Base-by-base conservation (phyloP, 805 yeast genomes). In the Kodamaea sagamina region DNA sequence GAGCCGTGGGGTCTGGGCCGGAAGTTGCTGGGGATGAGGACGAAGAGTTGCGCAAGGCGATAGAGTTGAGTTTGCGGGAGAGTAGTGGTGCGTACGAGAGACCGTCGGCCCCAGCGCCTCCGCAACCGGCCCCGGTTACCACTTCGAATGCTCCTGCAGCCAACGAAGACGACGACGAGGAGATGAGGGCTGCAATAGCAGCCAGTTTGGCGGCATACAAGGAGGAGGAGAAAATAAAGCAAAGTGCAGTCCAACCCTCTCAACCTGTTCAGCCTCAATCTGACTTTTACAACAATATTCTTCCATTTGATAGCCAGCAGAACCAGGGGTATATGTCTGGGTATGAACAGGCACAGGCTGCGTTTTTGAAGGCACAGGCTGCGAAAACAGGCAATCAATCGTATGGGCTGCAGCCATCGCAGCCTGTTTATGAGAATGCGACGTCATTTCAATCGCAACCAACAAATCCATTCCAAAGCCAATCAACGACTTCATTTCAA, bases 141-240 rank as follows among this genome's bases (percentile, higher is more conserved):
- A 58, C 28, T 37, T 13, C 48, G 9, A 32, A 39, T 38, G 25
- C 52, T 32, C 27, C 40, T 5, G 32, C 46, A 4, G 46, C 53
- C 3, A 58, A 79, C 2, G 89, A 85, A 13, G 86, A 84, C 12
- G 96, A 89, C 56, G 76, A 71, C 35, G 92, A 84, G 28, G 96
- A 89, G 27, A 78, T 92, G 81, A 86, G 82, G 59, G 95, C 93
- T 0, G 99, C 98, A 0, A 92, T 93, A 45, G 96, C 86, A 11
- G 96, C 96, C 0, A 88, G 96, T 62, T 71, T 93, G 48, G 75
- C 74, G 41, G 97, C 90, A 46, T 73, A 85, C 58, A 78, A 84
- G 50, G 54, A 50, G 6, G 61, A 65, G 45, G 61, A 59, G 42
- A 40, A 46, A 29, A 31, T 44, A 9, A 39, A 48, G 16, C 48